A percentile compares a stretch with the other conserved stretches of the same genome.
Evolutionary conservation across 345 rosid species (phyloP).

Genomic region (Citrus maxima): DNA sequence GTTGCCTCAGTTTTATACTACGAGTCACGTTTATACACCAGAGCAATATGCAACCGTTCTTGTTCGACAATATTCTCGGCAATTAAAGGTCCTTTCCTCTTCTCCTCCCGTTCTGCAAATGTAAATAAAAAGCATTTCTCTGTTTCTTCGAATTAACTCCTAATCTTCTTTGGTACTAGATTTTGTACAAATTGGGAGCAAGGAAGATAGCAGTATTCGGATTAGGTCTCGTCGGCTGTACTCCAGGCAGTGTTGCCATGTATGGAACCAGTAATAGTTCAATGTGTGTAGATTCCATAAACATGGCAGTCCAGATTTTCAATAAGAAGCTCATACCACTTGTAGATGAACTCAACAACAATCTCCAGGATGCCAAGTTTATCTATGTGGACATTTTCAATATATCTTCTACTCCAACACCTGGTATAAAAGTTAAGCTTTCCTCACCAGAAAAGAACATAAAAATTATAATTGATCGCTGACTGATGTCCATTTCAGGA

Average conservation of each 20-base stretch:
- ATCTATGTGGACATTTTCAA: slow-evolving; percentile 18
- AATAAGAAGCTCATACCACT: slow-evolving; percentile 18
- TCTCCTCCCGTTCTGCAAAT: no score
- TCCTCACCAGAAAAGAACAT: no score
- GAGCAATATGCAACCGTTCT: slow-evolving; percentile 24
- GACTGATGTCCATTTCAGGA: neutral
- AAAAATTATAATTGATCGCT: neutral
- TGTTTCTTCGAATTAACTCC: neutral
- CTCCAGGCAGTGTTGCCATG: slow-evolving; percentile 8
- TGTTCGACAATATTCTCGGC: slow-evolving; percentile 16
- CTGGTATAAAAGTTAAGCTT: neutral
- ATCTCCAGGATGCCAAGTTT: slow-evolving; percentile 24
- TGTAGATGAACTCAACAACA: slow-evolving; percentile 22
- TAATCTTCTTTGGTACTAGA: slow-evolving; percentile 8
- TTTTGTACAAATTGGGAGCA: slow-evolving; percentile 43
- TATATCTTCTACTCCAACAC: neutral
- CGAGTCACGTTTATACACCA: slow-evolving; percentile 15
- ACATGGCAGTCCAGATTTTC: slow-evolving; percentile 18
- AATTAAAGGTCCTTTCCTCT: slow-evolving; percentile 16
- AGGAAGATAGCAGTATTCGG: slow-evolving; percentile 44
- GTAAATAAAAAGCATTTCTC: neutral
- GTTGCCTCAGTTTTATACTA: slow-evolving; percentile 18
- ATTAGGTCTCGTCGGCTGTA: slow-evolving; percentile 47
- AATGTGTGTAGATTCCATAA: slow-evolving; percentile 13
- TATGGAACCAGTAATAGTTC: slow-evolving; percentile 9